Base-by-base conservation (phyloP, 495 filamentous ascomycete species). In the Penicillium subrubescens region DNA sequence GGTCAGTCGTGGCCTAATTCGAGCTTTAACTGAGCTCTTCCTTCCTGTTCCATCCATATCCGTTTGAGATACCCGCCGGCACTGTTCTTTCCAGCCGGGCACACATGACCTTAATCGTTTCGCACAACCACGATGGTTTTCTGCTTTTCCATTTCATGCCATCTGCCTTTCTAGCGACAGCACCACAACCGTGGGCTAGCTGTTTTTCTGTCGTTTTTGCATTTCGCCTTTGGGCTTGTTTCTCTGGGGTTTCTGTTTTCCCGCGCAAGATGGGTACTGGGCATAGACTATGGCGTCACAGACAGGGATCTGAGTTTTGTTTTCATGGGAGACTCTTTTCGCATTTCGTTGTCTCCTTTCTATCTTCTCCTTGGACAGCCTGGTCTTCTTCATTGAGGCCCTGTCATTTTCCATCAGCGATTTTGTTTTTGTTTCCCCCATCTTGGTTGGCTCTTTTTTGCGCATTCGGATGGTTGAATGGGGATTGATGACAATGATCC, bases 241-340 rank as follows among this genome's bases (percentile, higher is more conserved):
- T 43, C n/a, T 52, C 34, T 61, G 57, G 62, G 31, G 21, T 65
- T 72, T 62, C 50, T 56, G 15, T n/a, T 56, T 35, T 52, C 52
- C 27, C 63, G 29, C 53, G 29, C 57, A 62, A 59, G 61, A 64
- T 71, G 63, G 65, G 46, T 63, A 58, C 17, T 62, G 71, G 71
- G 75, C 66, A 79, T 80, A 80, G 78, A 79, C 64, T 71, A 75
- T 64, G 76, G 78, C 76, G 75, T 72, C 68, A 70, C 59, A 75
- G 70, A 76, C 67, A 69, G 53, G 71, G 75, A 69, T 61, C 57
- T 73, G 71, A 73, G 74, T 79, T 78, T 67, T 55, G 41, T 57
- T 60, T 46, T 59, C 54, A 15, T 35, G 15, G 56, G 33, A 64
- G 54, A 46, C 64, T 62, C 56, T 51, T 60, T 62, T 57, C 27